A percentile compares a stretch with the other conserved stretches of the same genome.
Evolutionary conservation across 305 asterid species (phyloP).

Genomic region (Euphrasia arctica): DNA sequence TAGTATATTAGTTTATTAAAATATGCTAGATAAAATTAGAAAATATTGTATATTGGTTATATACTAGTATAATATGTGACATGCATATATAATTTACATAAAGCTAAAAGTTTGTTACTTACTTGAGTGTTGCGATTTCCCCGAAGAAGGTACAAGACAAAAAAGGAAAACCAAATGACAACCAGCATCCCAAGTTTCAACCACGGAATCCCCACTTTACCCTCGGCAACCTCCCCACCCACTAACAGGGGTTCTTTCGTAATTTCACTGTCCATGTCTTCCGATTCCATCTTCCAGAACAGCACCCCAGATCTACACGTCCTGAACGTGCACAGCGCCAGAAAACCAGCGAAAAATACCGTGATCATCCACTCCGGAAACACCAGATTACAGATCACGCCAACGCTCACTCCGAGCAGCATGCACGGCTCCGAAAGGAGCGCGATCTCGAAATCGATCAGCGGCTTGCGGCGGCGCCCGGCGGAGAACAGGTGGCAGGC

Average conservation of each 20-base stretch:
- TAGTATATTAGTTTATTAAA: too few species aligned
- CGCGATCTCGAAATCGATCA: conserved; percentile 61
- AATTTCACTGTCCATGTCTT: conserved; percentile 23
- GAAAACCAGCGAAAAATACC: conserved; percentile 49
- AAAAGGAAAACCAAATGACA: conserved; percentile 58
- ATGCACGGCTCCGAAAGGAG: conserved; percentile 67
- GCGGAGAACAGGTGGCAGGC: conserved; percentile 34
- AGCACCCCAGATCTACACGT: conserved; percentile 53
- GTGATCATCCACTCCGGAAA: conserved; percentile 79
- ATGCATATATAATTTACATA: too few species aligned
- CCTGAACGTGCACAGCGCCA: conserved; percentile 56
- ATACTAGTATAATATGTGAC: too few species aligned
- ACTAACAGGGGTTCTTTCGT: conserved; percentile 32
- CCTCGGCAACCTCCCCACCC: conserved; percentile 12
- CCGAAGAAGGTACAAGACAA: conserved; percentile 54
- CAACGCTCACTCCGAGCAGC: conserved; percentile 63
- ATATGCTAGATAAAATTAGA: too few species aligned
- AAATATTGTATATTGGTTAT: too few species aligned
- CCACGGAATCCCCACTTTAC: conserved; percentile 40
- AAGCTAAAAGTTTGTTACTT: conserved; percentile 7
- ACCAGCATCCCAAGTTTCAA: conserved; percentile 49
- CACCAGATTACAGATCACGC: conserved; percentile 56
- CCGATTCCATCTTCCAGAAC: conserved; percentile 56
- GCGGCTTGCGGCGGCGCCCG: conserved; percentile 22
- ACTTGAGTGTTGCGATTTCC: conserved; percentile 71